A percentile compares a stretch with the other conserved stretches of the same genome.
These are phyloP conservation scores for Lipomyces yamadae DNA, from an alignment of 805 yeast genomes.

Conservation along the genomic window DNA sequence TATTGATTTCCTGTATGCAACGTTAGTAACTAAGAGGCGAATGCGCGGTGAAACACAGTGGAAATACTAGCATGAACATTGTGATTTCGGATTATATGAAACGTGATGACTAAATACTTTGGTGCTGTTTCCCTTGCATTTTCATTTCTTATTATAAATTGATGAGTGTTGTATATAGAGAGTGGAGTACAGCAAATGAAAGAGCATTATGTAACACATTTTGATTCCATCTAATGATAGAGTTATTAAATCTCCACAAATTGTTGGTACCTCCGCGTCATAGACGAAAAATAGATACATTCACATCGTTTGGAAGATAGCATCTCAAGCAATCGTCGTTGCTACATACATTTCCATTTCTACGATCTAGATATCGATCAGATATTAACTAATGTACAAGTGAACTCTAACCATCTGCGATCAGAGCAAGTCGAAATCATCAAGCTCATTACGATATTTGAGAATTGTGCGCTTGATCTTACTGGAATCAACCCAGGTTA, in stretches of 20 bases:
- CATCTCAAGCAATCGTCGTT: background rate
- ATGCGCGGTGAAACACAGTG: no score
- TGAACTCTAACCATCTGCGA: background rate
- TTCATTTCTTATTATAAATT: background rate
- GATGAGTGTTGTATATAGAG: background rate
- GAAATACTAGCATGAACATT: background rate
- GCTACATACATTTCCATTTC: background rate
- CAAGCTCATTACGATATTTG: slow-evolving; percentile 74
- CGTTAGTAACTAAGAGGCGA: no score
- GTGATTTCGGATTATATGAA: background rate
- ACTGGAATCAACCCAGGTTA: slow-evolving; percentile 96
- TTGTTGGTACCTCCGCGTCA: no score
- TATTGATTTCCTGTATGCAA: background rate
- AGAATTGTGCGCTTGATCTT: slow-evolving; percentile 90
- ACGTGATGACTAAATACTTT: background rate
- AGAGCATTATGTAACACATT: no score
- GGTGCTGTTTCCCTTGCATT: background rate
- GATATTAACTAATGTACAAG: background rate
- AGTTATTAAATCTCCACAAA: background rate
- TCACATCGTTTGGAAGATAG: no score
- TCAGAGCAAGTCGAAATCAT: slow-evolving; percentile 61
- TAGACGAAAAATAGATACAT: no score
- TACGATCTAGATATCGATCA: background rate
- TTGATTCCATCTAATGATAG: no score
- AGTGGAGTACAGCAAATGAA: background rate